Percentiles rank a stretch among this genome's conserved stretches.
phyloP scores from a whole-genome alignment of 2,329 filamentous ascomycete genomes.

The Ilyonectria destructans region DNA sequence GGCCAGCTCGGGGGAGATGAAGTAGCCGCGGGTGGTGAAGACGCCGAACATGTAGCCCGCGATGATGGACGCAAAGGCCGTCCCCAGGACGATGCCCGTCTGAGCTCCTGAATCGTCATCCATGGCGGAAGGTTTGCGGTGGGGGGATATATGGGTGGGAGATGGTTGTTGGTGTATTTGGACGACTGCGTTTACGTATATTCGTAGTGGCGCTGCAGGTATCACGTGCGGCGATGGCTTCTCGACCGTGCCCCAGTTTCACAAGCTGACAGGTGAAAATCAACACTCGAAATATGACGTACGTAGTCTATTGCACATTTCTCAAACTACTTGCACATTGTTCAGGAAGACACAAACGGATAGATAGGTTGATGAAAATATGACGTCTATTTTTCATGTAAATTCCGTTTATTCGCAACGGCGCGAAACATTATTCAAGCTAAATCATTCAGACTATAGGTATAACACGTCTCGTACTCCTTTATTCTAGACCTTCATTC shows the following conservation, averaged over 20 bases:
- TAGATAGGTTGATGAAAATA: not conserved
- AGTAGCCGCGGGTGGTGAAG: constrained; percentile 76
- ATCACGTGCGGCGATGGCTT: constrained; percentile 29
- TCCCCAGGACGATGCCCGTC: constrained; percentile 78
- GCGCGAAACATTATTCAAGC: constrained; percentile 2
- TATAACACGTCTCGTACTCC: constrained; percentile 13
- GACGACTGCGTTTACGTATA: not conserved
- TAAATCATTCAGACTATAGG: constrained; percentile 5
- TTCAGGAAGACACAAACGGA: not conserved
- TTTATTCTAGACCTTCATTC: constrained; percentile 10
- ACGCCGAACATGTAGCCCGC: constrained; percentile 88
- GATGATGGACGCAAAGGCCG: constrained; percentile 81
- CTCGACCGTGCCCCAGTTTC: constrained; percentile 16
- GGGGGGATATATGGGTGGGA: not conserved
- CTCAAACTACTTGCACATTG: not conserved
- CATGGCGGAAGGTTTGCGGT: constrained; percentile 42
- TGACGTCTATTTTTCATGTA: not conserved
- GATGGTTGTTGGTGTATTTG: constrained; percentile 8
- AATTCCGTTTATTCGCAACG: not conserved
- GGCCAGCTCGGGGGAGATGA: constrained; percentile 70
- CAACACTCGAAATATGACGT: constrained; percentile 13
- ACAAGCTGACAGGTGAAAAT: constrained; percentile 7
- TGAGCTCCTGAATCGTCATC: constrained; percentile 58
- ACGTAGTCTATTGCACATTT: not conserved
- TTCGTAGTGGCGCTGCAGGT: constrained; percentile 10